These are phyloP conservation scores for Solanum dulcamara DNA, from an alignment of 257 asterid genomes.

Conservation along the genomic window DNA sequence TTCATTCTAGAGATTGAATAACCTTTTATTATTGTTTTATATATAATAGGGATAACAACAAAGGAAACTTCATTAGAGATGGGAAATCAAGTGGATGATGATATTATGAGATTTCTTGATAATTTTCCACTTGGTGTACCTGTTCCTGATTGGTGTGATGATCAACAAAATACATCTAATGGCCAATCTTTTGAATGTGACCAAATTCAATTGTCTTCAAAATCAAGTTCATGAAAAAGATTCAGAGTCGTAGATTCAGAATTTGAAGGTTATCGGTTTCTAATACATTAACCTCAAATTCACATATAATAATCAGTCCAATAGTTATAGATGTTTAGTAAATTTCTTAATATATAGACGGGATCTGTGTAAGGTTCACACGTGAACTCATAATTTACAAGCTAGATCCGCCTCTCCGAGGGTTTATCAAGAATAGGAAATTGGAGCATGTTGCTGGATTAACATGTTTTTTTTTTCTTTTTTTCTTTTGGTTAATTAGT, in stretches of 20 bases:
- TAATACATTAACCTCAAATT: background rate
- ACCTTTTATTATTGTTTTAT: background rate
- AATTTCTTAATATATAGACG: background rate
- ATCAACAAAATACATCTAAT: background rate
- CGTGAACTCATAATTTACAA: background rate
- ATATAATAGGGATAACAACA: background rate
- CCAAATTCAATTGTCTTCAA: conserved; percentile 13
- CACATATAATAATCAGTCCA: background rate
- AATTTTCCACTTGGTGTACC: conserved; percentile 45
- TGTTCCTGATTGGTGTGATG: conserved; percentile 41
- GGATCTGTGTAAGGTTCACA: background rate
- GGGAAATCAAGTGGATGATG: conserved; percentile 34
- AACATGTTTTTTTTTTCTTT: conserved; percentile 27
- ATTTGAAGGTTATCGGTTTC: background rate
- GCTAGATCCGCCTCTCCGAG: background rate
- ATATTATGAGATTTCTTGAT: conserved; percentile 42
- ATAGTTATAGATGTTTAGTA: background rate
- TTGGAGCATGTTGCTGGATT: conserved; percentile 30
- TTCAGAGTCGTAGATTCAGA: background rate
- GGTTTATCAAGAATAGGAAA: conserved; percentile 18
- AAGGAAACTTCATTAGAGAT: conserved; percentile 6
- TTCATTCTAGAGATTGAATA: background rate
- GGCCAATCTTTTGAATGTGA: conserved; percentile 7
- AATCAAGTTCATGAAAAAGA: conserved; percentile 12
- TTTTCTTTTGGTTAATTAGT: background rate